These are phyloP conservation scores for Saksenaea vasiformis DNA, from an alignment of 371 early-diverging fungal species.

Conservation along the genomic window DNA sequence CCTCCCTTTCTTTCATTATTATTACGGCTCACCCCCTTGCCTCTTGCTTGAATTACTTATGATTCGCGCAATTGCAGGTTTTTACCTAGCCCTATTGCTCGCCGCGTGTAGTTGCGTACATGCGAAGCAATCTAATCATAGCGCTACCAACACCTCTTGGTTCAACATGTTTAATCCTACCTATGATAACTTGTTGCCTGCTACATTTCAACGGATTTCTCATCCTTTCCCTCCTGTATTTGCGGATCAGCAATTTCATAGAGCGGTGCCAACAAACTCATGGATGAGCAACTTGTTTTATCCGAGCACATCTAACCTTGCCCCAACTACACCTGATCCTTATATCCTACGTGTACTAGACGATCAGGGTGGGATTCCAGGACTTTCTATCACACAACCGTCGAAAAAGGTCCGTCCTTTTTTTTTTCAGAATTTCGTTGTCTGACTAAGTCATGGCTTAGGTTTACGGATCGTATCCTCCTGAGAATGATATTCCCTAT, in stretches of 20 bases:
- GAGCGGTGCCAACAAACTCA: constrained; percentile 48
- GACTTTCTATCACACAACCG: constrained; percentile 39
- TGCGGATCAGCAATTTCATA: constrained; percentile 19
- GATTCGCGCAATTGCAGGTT: neutral
- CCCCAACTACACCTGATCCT: constrained; percentile 51
- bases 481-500: constrained; percentile 43
- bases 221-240: constrained; percentile 42
- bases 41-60: neutral
- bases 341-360: constrained; percentile 47
- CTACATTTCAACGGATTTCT: neutral
- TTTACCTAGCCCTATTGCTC: neutral
- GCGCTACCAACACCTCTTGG: neutral
- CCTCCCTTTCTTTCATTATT: neutral
- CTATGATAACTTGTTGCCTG: neutral
- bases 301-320: constrained; percentile 35
- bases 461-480: constrained; percentile 35
- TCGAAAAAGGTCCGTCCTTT: neutral
- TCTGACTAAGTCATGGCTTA: constrained; percentile 7
- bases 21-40: neutral
- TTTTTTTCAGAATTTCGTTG: neutral
- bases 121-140: neutral
- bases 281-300: constrained; percentile 54
- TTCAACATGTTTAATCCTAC: neutral
- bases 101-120: neutral
- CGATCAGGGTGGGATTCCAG: constrained; percentile 40